Conservation (phyloP, 768 basidiomycete species). For the Mycena venus region DNA sequence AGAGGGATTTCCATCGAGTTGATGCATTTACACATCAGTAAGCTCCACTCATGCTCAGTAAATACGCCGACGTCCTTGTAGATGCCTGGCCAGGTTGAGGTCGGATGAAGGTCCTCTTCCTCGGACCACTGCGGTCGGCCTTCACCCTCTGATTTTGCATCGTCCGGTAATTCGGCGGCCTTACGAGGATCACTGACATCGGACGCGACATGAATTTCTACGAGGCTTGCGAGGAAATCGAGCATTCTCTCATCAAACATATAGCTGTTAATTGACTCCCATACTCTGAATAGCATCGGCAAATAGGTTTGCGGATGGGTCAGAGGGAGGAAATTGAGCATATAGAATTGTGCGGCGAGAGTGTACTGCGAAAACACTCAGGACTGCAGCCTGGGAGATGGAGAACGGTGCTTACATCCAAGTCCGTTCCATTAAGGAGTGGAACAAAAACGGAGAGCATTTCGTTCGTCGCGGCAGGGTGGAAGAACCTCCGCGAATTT, state of each 20-base stretch:
- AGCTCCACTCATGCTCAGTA: slow-evolving; percentile 85
- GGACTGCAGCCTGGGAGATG: background rate
- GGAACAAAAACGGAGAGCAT: slow-evolving; percentile 93
- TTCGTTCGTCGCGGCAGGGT: slow-evolving; percentile 86
- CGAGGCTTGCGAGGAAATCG: slow-evolving; percentile 81
- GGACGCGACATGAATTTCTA: slow-evolving; percentile 87
- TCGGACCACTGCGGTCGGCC: slow-evolving; percentile 67
- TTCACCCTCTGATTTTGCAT: slow-evolving; percentile 74
- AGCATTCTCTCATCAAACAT: slow-evolving; percentile 93
- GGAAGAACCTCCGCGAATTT: slow-evolving; percentile 84
- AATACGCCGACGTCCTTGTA: slow-evolving; percentile 92
- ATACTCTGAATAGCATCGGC: slow-evolving; percentile 86
- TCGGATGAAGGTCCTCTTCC: slow-evolving; percentile 54
- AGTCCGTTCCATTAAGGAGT: slow-evolving; percentile 76
- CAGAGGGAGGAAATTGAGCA: slow-evolving; percentile 88
- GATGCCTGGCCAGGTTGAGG: slow-evolving; percentile 75
- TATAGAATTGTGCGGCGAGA: slow-evolving; percentile 86
- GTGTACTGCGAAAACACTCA: slow-evolving; percentile 61
- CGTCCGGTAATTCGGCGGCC: slow-evolving; percentile 77
- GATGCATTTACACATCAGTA: slow-evolving; percentile 91
- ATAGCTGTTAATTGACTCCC: slow-evolving; percentile 92
- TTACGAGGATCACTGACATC: slow-evolving; percentile 79
- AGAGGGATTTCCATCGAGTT: slow-evolving; percentile 86
- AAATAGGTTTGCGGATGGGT: slow-evolving; percentile 88
- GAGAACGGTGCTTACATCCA: slow-evolving; percentile 69